These are phyloP conservation scores for Usnea hakonensis DNA, from an alignment of 495 filamentous ascomycete species.

Conservation along the genomic window DNA sequence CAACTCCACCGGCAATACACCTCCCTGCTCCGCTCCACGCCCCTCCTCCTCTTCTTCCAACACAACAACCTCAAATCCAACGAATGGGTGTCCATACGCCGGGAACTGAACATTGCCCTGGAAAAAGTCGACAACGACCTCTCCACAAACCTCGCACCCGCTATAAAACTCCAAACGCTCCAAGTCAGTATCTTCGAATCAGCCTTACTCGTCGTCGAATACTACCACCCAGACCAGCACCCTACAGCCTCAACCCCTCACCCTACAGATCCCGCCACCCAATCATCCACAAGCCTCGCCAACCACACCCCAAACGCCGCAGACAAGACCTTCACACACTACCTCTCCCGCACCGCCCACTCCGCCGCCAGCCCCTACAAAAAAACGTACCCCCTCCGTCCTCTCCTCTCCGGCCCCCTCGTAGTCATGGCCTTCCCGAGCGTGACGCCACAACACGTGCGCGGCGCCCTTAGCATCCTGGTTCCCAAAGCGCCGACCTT, in stretches of 20 bases:
- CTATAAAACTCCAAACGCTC: constrained; percentile 69
- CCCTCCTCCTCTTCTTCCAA: constrained; percentile 64
- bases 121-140: constrained; percentile 53
- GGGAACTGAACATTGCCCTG: constrained; percentile 68
- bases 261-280: constrained; percentile 26
- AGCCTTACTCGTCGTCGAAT: constrained; percentile 78
- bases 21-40: constrained; percentile 20
- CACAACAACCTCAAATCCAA: constrained; percentile 71
- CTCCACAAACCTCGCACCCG: constrained; percentile 40
- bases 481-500: constrained; percentile 62
- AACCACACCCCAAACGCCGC: constrained; percentile 18
- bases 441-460: constrained; percentile 75
- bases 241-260: constrained; percentile 12
- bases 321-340: constrained; percentile 57
- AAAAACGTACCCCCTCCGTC: constrained; percentile 56
- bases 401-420: constrained; percentile 72
- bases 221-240: constrained; percentile 54
- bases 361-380: constrained; percentile 46
- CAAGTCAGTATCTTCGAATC: constrained; percentile 82
- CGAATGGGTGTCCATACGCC: constrained; percentile 81
- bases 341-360: constrained; percentile 64
- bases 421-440: constrained; percentile 72
- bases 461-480: constrained; percentile 67
- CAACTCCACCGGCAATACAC: constrained; percentile 87
- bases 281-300: constrained; percentile 28